Conservation (phyloP, 2,329 filamentous ascomycete species). For the Trichoderma koningiopsis region DNA sequence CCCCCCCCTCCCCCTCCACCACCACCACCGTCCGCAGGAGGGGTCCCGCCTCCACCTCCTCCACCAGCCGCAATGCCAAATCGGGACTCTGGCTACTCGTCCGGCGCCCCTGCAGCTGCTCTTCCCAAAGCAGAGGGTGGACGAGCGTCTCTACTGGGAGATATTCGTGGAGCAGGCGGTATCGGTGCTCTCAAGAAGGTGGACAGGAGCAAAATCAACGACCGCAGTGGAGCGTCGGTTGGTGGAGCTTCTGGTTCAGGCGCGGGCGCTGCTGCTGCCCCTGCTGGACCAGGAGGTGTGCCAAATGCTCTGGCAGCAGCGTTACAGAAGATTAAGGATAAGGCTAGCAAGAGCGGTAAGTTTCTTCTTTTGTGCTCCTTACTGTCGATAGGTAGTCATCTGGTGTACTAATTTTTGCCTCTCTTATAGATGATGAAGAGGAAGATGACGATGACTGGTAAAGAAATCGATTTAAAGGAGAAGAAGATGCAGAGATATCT, state of each 20-base stretch:
- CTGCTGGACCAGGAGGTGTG: conserved; percentile 63
- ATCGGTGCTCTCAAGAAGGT: conserved; percentile 75
- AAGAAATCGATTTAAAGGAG: conserved; percentile 11
- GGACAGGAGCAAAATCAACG: conserved; percentile 67
- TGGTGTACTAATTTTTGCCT: not conserved
- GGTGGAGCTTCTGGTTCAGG: conserved; percentile 54
- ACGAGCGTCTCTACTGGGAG: conserved; percentile 65
- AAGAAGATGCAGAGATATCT: not conserved
- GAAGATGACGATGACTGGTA: conserved; percentile 78
- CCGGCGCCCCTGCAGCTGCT: conserved; percentile 52
- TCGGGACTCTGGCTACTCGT: conserved; percentile 60
- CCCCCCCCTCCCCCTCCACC: conserved; percentile 43
- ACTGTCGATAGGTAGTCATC: not conserved
- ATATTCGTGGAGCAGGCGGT: conserved; percentile 71
- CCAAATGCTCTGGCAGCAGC: conserved; percentile 81
- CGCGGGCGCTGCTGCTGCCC: conserved; percentile 53
- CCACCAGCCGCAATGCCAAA: conserved; percentile 54
- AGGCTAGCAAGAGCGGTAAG: conserved; percentile 94
- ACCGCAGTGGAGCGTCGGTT: conserved; percentile 68
- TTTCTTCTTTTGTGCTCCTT: conserved; percentile 34
- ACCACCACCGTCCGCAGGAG: conserved; percentile 39
- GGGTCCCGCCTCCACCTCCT: conserved; percentile 45
- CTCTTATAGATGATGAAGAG: conserved; percentile 67
- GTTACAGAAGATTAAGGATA: conserved; percentile 82
- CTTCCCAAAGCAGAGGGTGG: conserved; percentile 47